A percentile compares a stretch with the other conserved stretches of the same genome.
Conservation (phyloP, 805 yeast genomes). For the Candida ulmi region DNA sequence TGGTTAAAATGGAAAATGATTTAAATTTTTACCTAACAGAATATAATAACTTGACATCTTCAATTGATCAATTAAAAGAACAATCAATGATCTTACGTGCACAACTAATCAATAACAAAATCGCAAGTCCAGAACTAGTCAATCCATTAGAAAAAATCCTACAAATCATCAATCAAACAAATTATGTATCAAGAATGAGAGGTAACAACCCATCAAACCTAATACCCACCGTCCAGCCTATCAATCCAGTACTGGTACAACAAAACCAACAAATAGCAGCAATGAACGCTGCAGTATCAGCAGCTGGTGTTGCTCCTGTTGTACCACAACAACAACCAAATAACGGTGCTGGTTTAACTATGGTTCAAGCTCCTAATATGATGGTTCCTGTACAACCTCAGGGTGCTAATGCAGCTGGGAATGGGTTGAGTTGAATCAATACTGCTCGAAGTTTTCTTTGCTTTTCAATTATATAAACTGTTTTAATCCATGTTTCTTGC, state of each 20-base stretch:
- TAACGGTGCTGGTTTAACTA: background rate
- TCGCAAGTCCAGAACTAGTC: conserved; percentile 36
- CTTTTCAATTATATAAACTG: too few relatives aligned
- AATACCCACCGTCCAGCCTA: conserved; percentile 25
- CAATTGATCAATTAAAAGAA: conserved; percentile 53
- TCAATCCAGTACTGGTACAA: conserved; percentile 21
- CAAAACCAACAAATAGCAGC: conserved; percentile 10
- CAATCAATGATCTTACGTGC: conserved; percentile 47
- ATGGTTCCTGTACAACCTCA: too few relatives aligned
- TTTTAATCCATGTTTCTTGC: too few relatives aligned
- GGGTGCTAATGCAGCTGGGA: too few relatives aligned
- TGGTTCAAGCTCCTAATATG: background rate
- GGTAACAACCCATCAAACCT: conserved; percentile 22
- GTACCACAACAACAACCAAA: too few relatives aligned
- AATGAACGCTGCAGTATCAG: background rate
- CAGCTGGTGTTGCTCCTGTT: background rate
- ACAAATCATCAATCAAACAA: conserved; percentile 16
- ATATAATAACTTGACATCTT: conserved; percentile 57
- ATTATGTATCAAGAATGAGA: conserved; percentile 21
- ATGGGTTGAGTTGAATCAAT: too few relatives aligned
- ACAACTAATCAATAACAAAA: conserved; percentile 27
- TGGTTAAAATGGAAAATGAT: conserved; percentile 77
- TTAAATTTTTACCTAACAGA: conserved; percentile 64
- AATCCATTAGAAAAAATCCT: conserved; percentile 30
- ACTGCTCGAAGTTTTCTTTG: too few relatives aligned